Evolutionary conservation across 1,139 yeast species (phyloP).

Genomic region (Hansenula sp.): DNA sequence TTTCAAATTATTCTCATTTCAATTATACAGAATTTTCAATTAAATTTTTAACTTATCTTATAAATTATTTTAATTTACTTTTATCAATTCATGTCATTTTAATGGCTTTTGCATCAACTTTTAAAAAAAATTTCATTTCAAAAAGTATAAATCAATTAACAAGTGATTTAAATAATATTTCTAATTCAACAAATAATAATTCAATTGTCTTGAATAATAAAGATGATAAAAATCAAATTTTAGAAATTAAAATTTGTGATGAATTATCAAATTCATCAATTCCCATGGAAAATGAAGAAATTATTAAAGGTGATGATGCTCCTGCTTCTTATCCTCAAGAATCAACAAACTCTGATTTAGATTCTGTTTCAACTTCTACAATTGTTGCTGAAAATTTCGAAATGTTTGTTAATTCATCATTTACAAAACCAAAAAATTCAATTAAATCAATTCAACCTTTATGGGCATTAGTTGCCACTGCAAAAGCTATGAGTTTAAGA

Average conservation of each 20-base stretch:
- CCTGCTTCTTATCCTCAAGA: conserved; percentile 16
- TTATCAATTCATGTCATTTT: conserved; percentile 37
- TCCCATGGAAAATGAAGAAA: conserved; percentile 1
- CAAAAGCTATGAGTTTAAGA: conserved; percentile 47
- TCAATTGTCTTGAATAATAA: not conserved
- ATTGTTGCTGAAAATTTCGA: conserved; percentile 55
- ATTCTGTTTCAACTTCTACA: conserved; percentile 29
- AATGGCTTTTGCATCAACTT: conserved; percentile 32
- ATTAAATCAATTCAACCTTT: conserved; percentile 47
- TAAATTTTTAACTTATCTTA: not conserved
- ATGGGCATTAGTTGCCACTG: conserved; percentile 64
- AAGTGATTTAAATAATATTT: conserved; percentile 4
- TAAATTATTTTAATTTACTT: conserved; percentile 30
- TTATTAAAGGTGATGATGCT: conserved; percentile 1
- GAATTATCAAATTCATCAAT: conserved; percentile 4
- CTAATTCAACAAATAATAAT: not conserved
- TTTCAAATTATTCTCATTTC: conserved; percentile 4
- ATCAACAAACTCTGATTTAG: conserved; percentile 10
- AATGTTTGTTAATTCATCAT: conserved; percentile 35
- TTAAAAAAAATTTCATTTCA: conserved; percentile 28
- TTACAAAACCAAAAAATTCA: conserved; percentile 15
- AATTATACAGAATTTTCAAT: not conserved
- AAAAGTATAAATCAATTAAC: conserved; percentile 33
- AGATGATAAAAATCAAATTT: conserved; percentile 3
- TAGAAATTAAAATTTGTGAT: conserved; percentile 8